Base-by-base conservation (phyloP, 2,329 filamentous ascomycete species). In the Calonectria pseudoreteaudii region DNA sequence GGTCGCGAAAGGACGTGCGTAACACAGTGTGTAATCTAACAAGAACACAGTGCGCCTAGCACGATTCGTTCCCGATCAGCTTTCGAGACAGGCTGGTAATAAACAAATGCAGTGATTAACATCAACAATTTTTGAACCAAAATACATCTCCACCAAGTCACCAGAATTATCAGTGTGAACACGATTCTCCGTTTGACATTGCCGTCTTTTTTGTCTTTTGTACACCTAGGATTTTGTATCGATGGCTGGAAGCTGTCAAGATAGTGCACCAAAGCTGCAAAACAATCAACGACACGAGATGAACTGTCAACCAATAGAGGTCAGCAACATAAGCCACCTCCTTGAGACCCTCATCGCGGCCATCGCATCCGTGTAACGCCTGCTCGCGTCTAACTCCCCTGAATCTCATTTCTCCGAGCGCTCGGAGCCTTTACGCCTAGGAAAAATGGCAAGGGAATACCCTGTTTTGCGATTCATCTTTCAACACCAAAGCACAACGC, bases 281-380 rank as follows among this genome's bases (percentile, higher is more conserved):
- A 78, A 75, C 71, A 76, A 74, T 68, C 31, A 74, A 56, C 30
- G 34, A 60, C 36, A 62, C 66, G 66, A 58, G 67, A 52, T 47
- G 56, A 64, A 20, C 65, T n/a, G n/a, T n/a, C n/a, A n/a, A n/a
- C n/a, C n/a, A n/a, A n/a, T n/a, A n/a, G n/a, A n/a, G n/a, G n/a
- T n/a, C n/a, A n/a, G n/a, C n/a, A n/a, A n/a, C n/a, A n/a, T n/a
- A 60, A 60, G 34, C 38, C 56, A 41, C 38, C 23, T 41, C 34
- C 41, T n/a, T 69, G 34, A 20, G 44, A 23, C 28, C 60, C 28
- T 58, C 47, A 66, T 56, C 28, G 68, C 62, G 60, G 52, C 65
- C 64, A 56, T 58, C 66, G 20, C n/a, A 31, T 62, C 65, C 68
- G 69, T 72, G 52, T 66, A 60, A 68, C 52, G 31, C 34, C 47